These are phyloP conservation scores for Agaricus sinodeliciosus DNA, from an alignment of 768 basidiomycete species.

Conservation along the genomic window DNA sequence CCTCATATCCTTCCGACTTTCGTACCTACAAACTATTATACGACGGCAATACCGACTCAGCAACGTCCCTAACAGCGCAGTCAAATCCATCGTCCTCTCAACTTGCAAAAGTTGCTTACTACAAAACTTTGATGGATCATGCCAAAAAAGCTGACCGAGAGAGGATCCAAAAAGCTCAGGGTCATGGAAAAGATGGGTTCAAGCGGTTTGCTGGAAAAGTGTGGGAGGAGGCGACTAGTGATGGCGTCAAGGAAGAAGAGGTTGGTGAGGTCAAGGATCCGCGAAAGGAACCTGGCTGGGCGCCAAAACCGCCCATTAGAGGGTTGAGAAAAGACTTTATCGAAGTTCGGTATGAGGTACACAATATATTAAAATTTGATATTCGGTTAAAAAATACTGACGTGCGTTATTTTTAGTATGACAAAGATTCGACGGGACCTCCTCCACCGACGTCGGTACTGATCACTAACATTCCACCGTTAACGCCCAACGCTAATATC, in stretches of 20 bases:
- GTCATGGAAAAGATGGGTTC: constrained; percentile 51
- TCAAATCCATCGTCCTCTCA: constrained; percentile 14
- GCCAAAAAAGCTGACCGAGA: constrained; percentile 23
- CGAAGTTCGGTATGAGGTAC: constrained; percentile 50
- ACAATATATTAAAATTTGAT: constrained; percentile 17
- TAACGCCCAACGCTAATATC: constrained; percentile 63
- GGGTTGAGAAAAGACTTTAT: constrained; percentile 29
- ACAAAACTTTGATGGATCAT: constrained; percentile 32
- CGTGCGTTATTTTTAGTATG: constrained; percentile 45
- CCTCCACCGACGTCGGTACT: constrained; percentile 74
- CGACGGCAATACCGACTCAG: constrained; percentile 47
- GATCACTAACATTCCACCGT: constrained; percentile 60
- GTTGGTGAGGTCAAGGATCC: constrained; percentile 45
- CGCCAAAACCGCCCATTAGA: constrained; percentile 17
- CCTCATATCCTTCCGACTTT: constrained; percentile 31
- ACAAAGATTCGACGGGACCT: constrained; percentile 61
- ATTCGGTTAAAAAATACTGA: neutral
- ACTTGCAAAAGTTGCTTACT: constrained; percentile 20
- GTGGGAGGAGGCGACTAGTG: constrained; percentile 28
- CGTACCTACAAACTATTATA: constrained; percentile 56
- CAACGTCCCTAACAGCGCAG: constrained; percentile 20
- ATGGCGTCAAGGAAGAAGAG: constrained; percentile 25
- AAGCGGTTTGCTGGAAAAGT: constrained; percentile 51
- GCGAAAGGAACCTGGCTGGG: constrained; percentile 33
- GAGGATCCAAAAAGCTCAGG: constrained; percentile 25